Conservation (phyloP, 129 eudicot genomes). For the Pulicaria dysenterica region DNA sequence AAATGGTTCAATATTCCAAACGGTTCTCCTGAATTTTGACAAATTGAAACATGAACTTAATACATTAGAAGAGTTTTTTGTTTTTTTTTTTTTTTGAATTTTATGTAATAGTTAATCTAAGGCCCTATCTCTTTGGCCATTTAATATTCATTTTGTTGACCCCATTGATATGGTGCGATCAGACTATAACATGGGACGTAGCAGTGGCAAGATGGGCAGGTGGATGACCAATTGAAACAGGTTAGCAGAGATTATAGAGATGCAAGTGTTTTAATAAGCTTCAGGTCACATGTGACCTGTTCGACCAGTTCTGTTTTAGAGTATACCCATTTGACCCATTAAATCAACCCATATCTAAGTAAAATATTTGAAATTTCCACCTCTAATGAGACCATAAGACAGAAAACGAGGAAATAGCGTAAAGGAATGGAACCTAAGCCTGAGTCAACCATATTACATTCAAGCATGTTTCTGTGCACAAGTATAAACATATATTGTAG, state of each 20-base stretch:
- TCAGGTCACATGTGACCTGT: background rate
- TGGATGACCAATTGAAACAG: no score
- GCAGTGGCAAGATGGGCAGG: background rate
- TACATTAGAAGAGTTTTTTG: background rate
- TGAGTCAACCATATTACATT: background rate
- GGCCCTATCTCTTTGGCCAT: background rate
- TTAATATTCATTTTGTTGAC: background rate
- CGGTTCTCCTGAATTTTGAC: slow-evolving; percentile 60
- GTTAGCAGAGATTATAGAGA: background rate
- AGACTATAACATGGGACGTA: background rate
- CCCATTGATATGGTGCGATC: background rate
- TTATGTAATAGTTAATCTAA: background rate
- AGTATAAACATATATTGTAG: background rate
- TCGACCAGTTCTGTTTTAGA: background rate
- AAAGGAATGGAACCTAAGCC: background rate
- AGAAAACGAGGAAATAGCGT: background rate
- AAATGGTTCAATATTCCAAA: slow-evolving; percentile 52
- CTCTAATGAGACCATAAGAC: background rate
- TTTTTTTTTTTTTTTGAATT: background rate
- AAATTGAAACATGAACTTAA: slow-evolving; percentile 17
- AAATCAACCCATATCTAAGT: background rate
- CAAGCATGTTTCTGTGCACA: background rate
- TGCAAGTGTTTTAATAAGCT: background rate
- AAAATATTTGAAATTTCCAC: background rate
- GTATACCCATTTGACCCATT: slow-evolving; percentile 6